These are phyloP conservation scores for Candida tetrigidarum DNA, from an alignment of 1,139 yeast genomes.

Conservation along the genomic window DNA sequence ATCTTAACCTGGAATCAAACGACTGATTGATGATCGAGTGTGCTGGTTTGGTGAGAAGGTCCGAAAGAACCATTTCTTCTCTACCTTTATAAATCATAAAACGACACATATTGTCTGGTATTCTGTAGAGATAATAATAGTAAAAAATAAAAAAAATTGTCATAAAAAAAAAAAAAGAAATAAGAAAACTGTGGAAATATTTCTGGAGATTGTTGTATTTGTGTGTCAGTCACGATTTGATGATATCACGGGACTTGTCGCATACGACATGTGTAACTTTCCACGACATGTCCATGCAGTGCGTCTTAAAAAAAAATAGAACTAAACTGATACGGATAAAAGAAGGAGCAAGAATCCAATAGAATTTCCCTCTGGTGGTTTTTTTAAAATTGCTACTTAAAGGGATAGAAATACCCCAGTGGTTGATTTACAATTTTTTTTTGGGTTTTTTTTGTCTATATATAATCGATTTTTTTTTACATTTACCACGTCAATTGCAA, in stretches of 20 bases:
- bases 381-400: conserved; percentile 1
- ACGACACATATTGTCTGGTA: conserved; percentile 39
- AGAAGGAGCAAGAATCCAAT: conserved; percentile 1
- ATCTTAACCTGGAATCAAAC: conserved; percentile 83
- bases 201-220: neutral
- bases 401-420: neutral
- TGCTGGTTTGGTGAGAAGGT: conserved; percentile 90
- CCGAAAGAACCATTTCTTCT: conserved; percentile 85
- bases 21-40: conserved; percentile 97
- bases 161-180: neutral
- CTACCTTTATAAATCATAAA: conserved; percentile 55
- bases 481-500: neutral
- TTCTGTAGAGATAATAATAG: neutral
- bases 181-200: neutral
- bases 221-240: neutral
- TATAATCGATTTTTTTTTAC: neutral
- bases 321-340: neutral
- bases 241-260: conserved; percentile 4
- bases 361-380: neutral
- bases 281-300: neutral
- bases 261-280: neutral
- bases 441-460: neutral
- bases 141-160: neutral
- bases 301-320: too few species aligned
- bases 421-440: too few species aligned